phyloP scores from a whole-genome alignment of 805 yeast species.

The Saccharomyces jurei region DNA sequence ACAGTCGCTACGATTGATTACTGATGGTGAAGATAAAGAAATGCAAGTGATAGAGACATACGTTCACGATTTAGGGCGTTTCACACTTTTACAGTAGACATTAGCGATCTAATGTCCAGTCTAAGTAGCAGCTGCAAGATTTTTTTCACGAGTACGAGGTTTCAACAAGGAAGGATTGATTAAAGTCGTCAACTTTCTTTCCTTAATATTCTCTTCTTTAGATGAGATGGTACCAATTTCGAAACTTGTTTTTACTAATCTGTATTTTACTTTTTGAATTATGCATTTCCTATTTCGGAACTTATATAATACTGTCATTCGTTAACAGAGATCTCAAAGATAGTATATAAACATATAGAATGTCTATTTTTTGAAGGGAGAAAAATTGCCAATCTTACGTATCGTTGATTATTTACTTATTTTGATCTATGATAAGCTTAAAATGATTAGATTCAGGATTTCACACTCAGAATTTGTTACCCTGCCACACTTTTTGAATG shows the following conservation, averaged over 20 bases:
- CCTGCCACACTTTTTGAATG: neutral
- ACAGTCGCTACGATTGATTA: slow-evolving; percentile 14
- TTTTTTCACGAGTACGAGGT: too few relatives aligned
- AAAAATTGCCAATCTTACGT: too few relatives aligned
- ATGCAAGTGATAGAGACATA: neutral
- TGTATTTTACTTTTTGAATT: neutral
- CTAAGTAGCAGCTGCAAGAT: neutral
- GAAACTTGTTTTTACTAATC: too few relatives aligned
- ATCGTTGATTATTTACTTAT: too few relatives aligned
- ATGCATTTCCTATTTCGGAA: neutral
- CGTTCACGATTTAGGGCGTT: neutral
- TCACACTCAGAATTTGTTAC: neutral
- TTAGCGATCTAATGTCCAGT: neutral
- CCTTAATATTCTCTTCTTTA: too few relatives aligned
- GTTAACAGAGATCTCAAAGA: neutral
- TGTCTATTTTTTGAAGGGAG: too few relatives aligned
- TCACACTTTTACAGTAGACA: neutral
- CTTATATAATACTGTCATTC: neutral
- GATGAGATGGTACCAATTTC: neutral
- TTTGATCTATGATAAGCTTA: too few relatives aligned
- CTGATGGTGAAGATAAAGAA: slow-evolving; percentile 26
- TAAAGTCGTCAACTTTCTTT: too few relatives aligned
- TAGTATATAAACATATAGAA: too few relatives aligned
- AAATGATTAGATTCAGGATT: too few relatives aligned
- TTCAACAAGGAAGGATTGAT: neutral